Conservation (phyloP, 2,329 filamentous ascomycete genomes). For the Knoxdaviesia proteae region DNA sequence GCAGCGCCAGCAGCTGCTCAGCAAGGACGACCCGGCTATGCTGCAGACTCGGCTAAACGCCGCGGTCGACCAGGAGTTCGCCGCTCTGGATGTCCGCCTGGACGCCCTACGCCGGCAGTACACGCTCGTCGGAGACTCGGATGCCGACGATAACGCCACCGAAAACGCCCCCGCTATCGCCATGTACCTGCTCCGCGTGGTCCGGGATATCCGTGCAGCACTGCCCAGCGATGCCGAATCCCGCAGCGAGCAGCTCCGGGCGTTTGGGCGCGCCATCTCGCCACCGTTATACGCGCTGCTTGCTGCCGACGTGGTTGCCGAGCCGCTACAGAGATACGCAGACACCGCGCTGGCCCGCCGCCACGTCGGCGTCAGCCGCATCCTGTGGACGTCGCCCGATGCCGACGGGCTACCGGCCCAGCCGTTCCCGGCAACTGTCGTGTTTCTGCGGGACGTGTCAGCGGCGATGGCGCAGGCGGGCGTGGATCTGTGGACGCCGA, state of each 20-base stretch:
- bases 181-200: constrained; percentile 49
- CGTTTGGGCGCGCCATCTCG: constrained; percentile 40
- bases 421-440: constrained; percentile 55
- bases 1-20: constrained; percentile 43
- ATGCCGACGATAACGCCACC: constrained; percentile 18
- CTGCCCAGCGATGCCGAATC: constrained; percentile 28
- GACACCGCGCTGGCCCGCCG: no score
- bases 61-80: constrained; percentile 34
- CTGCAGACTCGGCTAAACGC: constrained; percentile 38
- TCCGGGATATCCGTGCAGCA: constrained; percentile 52
- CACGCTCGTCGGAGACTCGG: no score
- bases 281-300: constrained; percentile 43
- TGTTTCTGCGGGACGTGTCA: constrained; percentile 45
- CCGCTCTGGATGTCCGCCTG: constrained; percentile 35
- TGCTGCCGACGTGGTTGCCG: constrained; percentile 26
- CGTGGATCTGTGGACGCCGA: constrained; percentile 61
- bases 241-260: constrained; percentile 13
- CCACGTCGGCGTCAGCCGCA: no score
- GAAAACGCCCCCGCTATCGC: constrained; percentile 29
- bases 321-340: constrained; percentile 19
- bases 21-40: constrained; percentile 47
- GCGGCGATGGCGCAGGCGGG: constrained; percentile 49
- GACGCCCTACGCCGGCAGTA: constrained; percentile 20
- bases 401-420: constrained; percentile 44
- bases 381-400: no score